These are phyloP conservation scores for Cyberlindnera mississippiensis DNA, from an alignment of 805 yeast species.

Conservation along the genomic window DNA sequence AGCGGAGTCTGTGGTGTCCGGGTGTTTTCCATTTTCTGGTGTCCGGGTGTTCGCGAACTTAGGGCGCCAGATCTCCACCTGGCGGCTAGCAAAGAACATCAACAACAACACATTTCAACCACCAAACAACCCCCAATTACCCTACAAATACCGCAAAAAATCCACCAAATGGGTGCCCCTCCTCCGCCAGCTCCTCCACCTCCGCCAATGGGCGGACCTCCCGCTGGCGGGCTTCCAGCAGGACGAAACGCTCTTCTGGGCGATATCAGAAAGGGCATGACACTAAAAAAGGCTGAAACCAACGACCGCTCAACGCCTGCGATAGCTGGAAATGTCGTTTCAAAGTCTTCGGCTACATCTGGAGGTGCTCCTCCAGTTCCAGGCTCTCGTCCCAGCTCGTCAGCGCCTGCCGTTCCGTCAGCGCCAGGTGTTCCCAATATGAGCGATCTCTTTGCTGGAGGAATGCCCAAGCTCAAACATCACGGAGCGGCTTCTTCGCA, in stretches of 20 bases:
- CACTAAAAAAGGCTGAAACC: slow-evolving; percentile 59
- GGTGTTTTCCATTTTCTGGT: neutral
- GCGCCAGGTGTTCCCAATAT: slow-evolving; percentile 21
- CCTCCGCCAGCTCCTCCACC: slow-evolving; percentile 65
- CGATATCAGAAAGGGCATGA: slow-evolving; percentile 72
- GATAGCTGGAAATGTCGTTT: slow-evolving; percentile 36
- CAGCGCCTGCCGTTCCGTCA: slow-evolving; percentile 21
- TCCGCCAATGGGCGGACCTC: slow-evolving; percentile 39
- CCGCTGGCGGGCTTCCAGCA: slow-evolving; percentile 49
- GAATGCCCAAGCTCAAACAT: slow-evolving; percentile 25
- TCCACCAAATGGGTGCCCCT: slow-evolving; percentile 38
- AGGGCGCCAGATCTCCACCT: neutral
- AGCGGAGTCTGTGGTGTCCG: neutral
- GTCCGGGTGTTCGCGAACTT: neutral
- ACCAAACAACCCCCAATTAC: neutral
- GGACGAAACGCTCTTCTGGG: slow-evolving; percentile 62
- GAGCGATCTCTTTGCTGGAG: slow-evolving; percentile 26
- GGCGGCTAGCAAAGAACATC: neutral
- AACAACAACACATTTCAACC: neutral
- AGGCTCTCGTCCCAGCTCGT: slow-evolving; percentile 5
- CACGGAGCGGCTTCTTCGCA: slow-evolving; percentile 7
- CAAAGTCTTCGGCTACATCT: slow-evolving; percentile 2
- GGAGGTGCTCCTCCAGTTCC: slow-evolving; percentile 15
- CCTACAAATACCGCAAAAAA: neutral
- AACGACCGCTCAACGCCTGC: slow-evolving; percentile 62